A percentile compares a stretch with the other conserved stretches of the same genome.
Evolutionary conservation across 176 grass and related monocot genomes (phyloP).

Genomic region (Bonia amplexicaulis): DNA sequence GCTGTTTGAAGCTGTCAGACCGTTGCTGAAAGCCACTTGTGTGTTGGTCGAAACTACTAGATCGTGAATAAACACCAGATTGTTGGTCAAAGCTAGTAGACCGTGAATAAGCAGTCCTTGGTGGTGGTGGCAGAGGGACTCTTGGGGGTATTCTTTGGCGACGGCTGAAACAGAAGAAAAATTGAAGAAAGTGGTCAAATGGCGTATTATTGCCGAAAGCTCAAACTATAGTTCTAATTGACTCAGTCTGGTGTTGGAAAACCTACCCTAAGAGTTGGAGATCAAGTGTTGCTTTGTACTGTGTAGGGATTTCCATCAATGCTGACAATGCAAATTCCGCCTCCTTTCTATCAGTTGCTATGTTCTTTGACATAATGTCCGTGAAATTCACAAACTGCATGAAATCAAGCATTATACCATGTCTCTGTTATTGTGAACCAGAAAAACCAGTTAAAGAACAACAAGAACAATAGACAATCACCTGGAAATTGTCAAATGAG

Average conservation of each 20-base stretch:
- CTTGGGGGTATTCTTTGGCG: constrained; percentile 60
- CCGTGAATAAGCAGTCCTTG: constrained; percentile 57
- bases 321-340: constrained; percentile 86
- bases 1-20: constrained; percentile 41
- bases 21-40: constrained; percentile 37
- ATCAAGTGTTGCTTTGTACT: constrained; percentile 95
- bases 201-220: background rate
- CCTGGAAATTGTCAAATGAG: constrained; percentile 98
- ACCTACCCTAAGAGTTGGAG: constrained; percentile 86
- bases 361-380: constrained; percentile 92
- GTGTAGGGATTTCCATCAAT: constrained; percentile 92
- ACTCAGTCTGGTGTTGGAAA: background rate
- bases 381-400: constrained; percentile 99
- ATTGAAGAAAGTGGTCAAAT: constrained; percentile 22
- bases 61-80: constrained; percentile 64
- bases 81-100: constrained; percentile 65
- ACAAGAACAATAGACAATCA: background rate
- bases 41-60: constrained; percentile 62
- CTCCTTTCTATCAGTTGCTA: constrained; percentile 76
- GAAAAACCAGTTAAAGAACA: background rate
- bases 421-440: background rate
- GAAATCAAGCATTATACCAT: constrained; percentile 25
- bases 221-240: background rate
- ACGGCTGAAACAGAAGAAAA: constrained; percentile 47
- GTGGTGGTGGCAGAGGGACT: constrained; percentile 61